Conservation (phyloP, 2,329 filamentous ascomycete species). For the Pseudopyrenochaeta lycopersici region DNA sequence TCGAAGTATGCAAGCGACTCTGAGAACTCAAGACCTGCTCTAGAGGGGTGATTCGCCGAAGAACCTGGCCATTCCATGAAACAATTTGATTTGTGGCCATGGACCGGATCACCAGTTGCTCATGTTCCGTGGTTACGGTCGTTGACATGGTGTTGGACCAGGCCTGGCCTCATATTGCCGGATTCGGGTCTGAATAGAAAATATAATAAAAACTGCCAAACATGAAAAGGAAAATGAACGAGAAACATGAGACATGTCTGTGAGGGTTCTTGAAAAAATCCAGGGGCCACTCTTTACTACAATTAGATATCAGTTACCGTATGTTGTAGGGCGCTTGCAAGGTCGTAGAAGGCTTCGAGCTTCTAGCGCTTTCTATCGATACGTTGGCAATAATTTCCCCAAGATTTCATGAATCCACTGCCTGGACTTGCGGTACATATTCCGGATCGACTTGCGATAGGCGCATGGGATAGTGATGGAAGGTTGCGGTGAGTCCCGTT, state of each 20-base stretch:
- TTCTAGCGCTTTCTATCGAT: no score
- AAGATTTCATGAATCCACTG: no score
- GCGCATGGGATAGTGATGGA: no score
- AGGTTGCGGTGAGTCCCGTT: no score
- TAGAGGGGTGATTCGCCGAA: slow-evolving; percentile 4
- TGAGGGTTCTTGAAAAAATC: neutral
- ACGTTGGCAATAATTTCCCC: no score
- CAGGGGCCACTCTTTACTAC: neutral
- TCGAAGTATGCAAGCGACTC: slow-evolving; percentile 20
- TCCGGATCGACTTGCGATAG: no score
- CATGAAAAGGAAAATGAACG: slow-evolving; percentile 33
- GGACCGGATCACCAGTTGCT: neutral
- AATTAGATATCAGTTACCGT: neutral
- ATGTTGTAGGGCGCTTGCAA: neutral
- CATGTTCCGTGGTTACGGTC: slow-evolving; percentile 3
- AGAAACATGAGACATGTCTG: slow-evolving; percentile 22
- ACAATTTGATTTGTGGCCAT: slow-evolving; percentile 7
- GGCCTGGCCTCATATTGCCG: slow-evolving; percentile 29
- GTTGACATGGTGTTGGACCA: slow-evolving; percentile 14
- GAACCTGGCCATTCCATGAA: slow-evolving; percentile 8
- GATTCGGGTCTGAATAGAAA: slow-evolving; percentile 47
- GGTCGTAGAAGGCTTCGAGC: no score
- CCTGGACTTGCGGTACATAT: no score
- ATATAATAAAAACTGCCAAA: slow-evolving; percentile 6
- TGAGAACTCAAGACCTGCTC: slow-evolving; percentile 1